Conservation (phyloP, 139 green algal species). For the Closterium sp. region DNA sequence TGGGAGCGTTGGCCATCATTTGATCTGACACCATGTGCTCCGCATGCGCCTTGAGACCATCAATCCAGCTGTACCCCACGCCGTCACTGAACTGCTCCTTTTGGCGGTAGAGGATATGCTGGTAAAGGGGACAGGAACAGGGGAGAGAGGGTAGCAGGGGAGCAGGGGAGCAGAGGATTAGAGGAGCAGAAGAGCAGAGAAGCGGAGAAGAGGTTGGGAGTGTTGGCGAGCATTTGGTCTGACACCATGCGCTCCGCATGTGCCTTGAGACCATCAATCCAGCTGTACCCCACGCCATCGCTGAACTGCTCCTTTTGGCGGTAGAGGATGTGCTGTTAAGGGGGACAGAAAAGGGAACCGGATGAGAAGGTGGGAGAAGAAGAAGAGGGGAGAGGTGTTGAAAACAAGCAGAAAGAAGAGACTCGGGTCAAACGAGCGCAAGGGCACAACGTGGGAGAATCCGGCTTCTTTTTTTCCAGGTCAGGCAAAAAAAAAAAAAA, state of each 20-base stretch:
- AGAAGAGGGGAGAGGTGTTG: background rate
- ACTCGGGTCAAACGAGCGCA: too few relatives aligned
- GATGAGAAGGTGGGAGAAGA: background rate
- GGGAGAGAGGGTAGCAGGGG: background rate
- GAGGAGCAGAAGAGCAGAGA: too few relatives aligned
- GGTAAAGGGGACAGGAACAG: too few relatives aligned
- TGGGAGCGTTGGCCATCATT: too few relatives aligned
- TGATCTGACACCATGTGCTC: too few relatives aligned
- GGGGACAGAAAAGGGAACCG: background rate
- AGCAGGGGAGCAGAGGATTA: too few relatives aligned
- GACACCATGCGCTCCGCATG: too few relatives aligned
- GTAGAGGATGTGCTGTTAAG: constrained; percentile 41
- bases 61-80: constrained; percentile 83
- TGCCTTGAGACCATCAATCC: constrained; percentile 78
- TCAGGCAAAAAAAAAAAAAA: background rate
- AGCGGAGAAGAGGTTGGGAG: background rate
- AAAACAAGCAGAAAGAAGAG: too few relatives aligned
- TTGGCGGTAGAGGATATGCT: constrained; percentile 69
- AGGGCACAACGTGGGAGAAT: too few relatives aligned
- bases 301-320: constrained; percentile 99
- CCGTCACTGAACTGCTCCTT: constrained; percentile 99
- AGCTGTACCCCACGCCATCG: constrained; percentile 87
- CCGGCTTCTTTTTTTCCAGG: too few relatives aligned
- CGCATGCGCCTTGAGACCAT: constrained; percentile 70
- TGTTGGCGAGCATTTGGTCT: too few relatives aligned